phyloP scores from a whole-genome alignment of 306 rosid species.

The cucumber (Cucumis sativus) region Cucumber_9930_V3 NC_026657.2:2745501-2746000 shows the following conservation, averaged over 20 bases:
- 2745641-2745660: not conserved
- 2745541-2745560: no score
- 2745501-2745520: no score
- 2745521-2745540: no score
- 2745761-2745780: not conserved
- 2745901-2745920: not conserved
- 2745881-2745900: not conserved
- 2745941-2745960: conserved; percentile 6
- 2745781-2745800: not conserved
- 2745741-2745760: not conserved
- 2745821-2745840: not conserved
- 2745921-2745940: not conserved
- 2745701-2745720: not conserved
- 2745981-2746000: not conserved
- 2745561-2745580: no score
- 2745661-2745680: not conserved
- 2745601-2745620: no score
- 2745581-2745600: not conserved
- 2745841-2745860: not conserved
- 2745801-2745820: not conserved
- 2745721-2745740: not conserved
- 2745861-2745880: not conserved
- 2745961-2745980: not conserved
- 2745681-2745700: not conserved
- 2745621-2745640: not conserved